Percentiles rank a stretch among this genome's conserved stretches.
Evolutionary conservation across 257 asterid genomes (phyloP).

Genomic region (Scutellaria baicalensis): DNA sequence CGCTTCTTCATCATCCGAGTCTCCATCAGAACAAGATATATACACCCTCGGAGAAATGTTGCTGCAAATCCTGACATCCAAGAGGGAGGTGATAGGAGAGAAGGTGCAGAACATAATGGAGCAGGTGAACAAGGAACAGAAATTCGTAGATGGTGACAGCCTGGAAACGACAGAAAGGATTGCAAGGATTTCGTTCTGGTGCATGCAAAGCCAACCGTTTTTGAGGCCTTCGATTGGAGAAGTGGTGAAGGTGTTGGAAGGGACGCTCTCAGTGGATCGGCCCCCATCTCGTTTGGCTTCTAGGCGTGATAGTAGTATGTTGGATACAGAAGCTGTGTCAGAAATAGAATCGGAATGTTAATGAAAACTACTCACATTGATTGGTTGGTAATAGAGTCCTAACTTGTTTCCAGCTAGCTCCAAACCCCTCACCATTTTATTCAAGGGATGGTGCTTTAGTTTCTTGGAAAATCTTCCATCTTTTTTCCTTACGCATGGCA

Average conservation of each 20-base stretch:
- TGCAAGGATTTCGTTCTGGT: constrained; percentile 54
- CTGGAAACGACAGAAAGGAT: constrained; percentile 41
- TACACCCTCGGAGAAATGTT: constrained; percentile 50
- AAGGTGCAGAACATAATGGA: constrained; percentile 29
- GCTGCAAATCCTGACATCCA: constrained; percentile 40
- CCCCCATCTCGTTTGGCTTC: constrained; percentile 41
- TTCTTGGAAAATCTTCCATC: neutral
- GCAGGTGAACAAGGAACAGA: constrained; percentile 14
- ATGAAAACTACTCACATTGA: constrained; percentile 2
- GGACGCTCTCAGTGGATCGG: constrained; percentile 55
- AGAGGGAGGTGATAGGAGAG: constrained; percentile 29
- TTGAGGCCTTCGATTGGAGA: constrained; percentile 60
- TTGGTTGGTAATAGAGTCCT: neutral
- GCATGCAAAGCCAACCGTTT: constrained; percentile 56
- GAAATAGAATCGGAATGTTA: constrained; percentile 40
- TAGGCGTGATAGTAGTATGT: constrained; percentile 17
- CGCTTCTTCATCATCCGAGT: constrained; percentile 41
- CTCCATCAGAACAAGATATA: constrained; percentile 56
- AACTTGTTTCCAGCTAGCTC: constrained; percentile 19
- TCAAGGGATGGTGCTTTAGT: constrained; percentile 15
- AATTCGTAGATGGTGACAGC: constrained; percentile 11
- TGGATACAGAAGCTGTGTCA: constrained; percentile 14
- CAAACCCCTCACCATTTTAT: constrained; percentile 21
- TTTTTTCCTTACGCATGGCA: neutral
- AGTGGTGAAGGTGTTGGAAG: constrained; percentile 66